Percentiles rank a stretch among this genome's conserved stretches.
Conservation (phyloP, 257 asterid species). For the Solanum stenotomum region DNA sequence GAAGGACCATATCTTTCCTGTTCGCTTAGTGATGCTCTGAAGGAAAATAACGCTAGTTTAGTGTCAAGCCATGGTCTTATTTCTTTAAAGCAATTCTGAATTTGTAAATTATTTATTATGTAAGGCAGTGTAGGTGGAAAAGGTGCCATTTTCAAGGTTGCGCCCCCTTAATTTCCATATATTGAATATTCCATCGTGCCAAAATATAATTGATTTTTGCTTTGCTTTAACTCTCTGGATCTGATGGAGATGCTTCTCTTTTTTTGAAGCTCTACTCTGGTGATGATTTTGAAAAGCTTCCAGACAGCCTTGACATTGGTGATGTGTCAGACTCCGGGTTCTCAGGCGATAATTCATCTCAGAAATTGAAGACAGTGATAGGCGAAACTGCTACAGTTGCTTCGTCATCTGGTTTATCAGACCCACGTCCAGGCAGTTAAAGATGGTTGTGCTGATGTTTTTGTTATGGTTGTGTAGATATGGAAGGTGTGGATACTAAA, state of each 20-base stretch:
- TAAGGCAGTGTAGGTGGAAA: background rate
- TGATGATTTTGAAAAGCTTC: constrained; percentile 59
- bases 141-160: background rate
- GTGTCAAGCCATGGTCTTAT: background rate
- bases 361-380: constrained; percentile 18
- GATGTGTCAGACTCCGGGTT: constrained; percentile 54
- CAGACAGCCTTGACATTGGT: constrained; percentile 74
- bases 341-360: constrained; percentile 9
- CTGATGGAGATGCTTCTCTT: background rate
- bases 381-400: constrained; percentile 25
- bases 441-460: background rate
- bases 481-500: constrained; percentile 9
- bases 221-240: background rate
- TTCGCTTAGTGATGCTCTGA: background rate
- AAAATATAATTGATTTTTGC: background rate
- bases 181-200: background rate
- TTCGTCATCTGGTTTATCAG: constrained; percentile 46
- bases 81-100: background rate
- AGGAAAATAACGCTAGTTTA: background rate
- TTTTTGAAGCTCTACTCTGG: constrained; percentile 22
- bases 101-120: background rate
- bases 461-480: constrained; percentile 1
- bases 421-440: constrained; percentile 22
- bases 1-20: background rate
- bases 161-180: background rate